Conservation (phyloP, 768 basidiomycete genomes). For the Hemileccinum rubropunctum region DNA sequence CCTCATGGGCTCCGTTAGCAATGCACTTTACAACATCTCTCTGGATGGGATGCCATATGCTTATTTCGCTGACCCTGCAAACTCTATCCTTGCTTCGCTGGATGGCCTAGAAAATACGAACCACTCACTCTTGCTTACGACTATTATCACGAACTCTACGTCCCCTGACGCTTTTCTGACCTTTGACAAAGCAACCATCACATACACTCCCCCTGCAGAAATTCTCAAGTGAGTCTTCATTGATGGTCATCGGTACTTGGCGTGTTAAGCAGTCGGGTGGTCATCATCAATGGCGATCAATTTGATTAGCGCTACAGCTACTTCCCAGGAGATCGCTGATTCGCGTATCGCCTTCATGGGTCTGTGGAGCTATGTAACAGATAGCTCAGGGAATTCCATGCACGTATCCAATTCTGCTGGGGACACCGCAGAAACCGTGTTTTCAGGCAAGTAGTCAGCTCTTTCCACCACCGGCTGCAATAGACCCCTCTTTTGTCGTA, state of each 20-base stretch:
- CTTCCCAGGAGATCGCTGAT: constrained; percentile 41
- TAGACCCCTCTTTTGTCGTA: constrained; percentile 24
- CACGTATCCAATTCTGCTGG: constrained; percentile 40
- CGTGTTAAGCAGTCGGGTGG: background rate
- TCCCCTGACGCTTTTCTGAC: constrained; percentile 40
- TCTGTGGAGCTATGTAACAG: constrained; percentile 48
- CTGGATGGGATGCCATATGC: constrained; percentile 47
- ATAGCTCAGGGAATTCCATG: constrained; percentile 26
- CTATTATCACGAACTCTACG: constrained; percentile 35
- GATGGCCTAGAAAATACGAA: constrained; percentile 42
- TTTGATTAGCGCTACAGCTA: constrained; percentile 34
- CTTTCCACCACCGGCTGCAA: background rate
- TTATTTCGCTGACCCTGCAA: constrained; percentile 22
- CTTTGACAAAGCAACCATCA: constrained; percentile 59
- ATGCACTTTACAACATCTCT: constrained; percentile 44
- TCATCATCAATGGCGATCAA: constrained; percentile 21
- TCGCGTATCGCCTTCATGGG: constrained; percentile 50
- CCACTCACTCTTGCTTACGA: constrained; percentile 57
- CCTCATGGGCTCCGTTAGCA: constrained; percentile 50
- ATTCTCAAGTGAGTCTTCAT: constrained; percentile 34
- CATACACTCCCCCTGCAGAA: constrained; percentile 33
- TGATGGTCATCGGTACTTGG: constrained; percentile 4
- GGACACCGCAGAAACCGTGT: constrained; percentile 42
- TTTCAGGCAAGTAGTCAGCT: constrained; percentile 42
- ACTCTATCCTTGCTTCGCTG: constrained; percentile 50